phyloP scores from a whole-genome alignment of 257 asterid genomes.

The Verbascum thapsus region DNA sequence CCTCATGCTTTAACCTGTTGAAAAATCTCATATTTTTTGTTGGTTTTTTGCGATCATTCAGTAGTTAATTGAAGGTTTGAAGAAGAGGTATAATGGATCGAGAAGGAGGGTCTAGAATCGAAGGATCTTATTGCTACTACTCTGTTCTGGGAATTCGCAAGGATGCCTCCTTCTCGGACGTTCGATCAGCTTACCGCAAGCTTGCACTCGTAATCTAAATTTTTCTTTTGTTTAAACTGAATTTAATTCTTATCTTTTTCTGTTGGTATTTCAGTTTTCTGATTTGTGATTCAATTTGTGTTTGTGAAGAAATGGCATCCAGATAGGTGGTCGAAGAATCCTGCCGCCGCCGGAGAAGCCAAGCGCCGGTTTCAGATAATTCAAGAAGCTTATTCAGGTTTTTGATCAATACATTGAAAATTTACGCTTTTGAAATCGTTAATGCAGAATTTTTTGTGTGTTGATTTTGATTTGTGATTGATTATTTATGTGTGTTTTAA shows the following conservation, averaged over 20 bases:
- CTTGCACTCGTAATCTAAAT: slow-evolving; percentile 60
- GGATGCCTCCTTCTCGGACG: slow-evolving; percentile 78
- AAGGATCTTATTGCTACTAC: slow-evolving; percentile 65
- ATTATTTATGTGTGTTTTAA: slow-evolving; percentile 15
- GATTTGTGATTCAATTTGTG: neutral
- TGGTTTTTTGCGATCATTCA: too few relatives aligned
- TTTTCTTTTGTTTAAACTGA: neutral
- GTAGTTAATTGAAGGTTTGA: too few relatives aligned
- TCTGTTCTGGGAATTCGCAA: slow-evolving; percentile 73
- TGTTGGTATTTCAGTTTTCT: neutral
- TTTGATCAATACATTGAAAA: neutral
- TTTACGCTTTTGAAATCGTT: neutral
- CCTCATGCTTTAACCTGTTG: too few relatives aligned
- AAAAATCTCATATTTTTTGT: too few relatives aligned
- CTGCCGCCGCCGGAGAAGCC: slow-evolving; percentile 71
- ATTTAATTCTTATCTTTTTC: too few relatives aligned
- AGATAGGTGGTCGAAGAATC: slow-evolving; percentile 70
- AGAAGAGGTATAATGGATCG: too few relatives aligned
- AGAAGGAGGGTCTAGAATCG: slow-evolving; percentile 58
- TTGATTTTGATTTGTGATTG: slow-evolving; percentile 17
- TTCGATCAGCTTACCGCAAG: slow-evolving; percentile 88
- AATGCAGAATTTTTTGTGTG: neutral
- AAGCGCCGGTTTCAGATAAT: slow-evolving; percentile 72
- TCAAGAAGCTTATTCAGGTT: slow-evolving; percentile 81
- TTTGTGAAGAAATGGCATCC: slow-evolving; percentile 76